A percentile compares a stretch with the other conserved stretches of the same genome.
These are phyloP conservation scores for Phytophthora tubulina DNA, from an alignment of 352 stramenopile species.

Conservation along the genomic window DNA sequence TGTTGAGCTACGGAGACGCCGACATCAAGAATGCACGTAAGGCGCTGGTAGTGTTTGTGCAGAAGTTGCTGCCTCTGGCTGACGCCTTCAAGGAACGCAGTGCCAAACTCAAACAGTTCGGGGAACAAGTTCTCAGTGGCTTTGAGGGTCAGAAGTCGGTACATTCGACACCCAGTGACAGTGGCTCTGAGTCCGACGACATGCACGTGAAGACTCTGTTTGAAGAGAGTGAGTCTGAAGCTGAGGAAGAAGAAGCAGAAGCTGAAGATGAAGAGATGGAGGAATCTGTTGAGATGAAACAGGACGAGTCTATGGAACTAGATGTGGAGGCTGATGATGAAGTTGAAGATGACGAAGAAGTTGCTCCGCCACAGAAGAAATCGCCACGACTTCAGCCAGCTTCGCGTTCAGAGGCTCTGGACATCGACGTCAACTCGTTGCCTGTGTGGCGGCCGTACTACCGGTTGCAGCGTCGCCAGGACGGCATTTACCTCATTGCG, in stretches of 20 bases:
- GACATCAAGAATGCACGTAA: slow-evolving; percentile 65
- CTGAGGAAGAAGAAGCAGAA: slow-evolving; percentile 33
- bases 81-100: slow-evolving; percentile 58
- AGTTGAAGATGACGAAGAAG: slow-evolving; percentile 23
- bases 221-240: slow-evolving; percentile 25
- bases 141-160: slow-evolving; percentile 12
- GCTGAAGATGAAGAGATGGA: slow-evolving; percentile 26
- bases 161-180: slow-evolving; percentile 18
- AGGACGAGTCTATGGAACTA: slow-evolving; percentile 28
- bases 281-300: slow-evolving; percentile 8
- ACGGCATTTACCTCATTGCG: slow-evolving; percentile 57
- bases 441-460: slow-evolving; percentile 73
- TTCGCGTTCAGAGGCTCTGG: background rate
- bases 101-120: slow-evolving; percentile 56
- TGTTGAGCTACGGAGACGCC: slow-evolving; percentile 67
- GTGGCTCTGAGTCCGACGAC: slow-evolving; percentile 34
- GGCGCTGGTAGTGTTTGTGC: slow-evolving; percentile 57
- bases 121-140: slow-evolving; percentile 36
- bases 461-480: slow-evolving; percentile 56
- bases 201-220: slow-evolving; percentile 40
- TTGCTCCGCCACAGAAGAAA: slow-evolving; percentile 13
- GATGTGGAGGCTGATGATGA: slow-evolving; percentile 29
- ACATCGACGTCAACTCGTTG: slow-evolving; percentile 44
- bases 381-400: slow-evolving; percentile 1
- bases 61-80: slow-evolving; percentile 54